These are phyloP conservation scores for Acer saccharum DNA, from an alignment of 345 rosid genomes.

Conservation along the genomic window DNA sequence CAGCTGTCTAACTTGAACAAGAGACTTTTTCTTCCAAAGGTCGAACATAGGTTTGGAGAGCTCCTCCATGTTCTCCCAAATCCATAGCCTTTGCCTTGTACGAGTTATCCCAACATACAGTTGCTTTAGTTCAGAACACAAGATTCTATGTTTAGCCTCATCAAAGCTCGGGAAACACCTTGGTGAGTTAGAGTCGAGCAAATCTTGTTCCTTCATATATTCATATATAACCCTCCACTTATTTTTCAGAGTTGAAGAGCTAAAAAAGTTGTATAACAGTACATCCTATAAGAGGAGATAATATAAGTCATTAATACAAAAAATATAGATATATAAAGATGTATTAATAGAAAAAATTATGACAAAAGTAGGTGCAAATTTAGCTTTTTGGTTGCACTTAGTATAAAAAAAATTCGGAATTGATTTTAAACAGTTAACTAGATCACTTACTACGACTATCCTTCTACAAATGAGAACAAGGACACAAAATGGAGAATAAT, in stretches of 20 bases:
- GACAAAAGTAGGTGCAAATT: neutral
- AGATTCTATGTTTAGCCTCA: constrained; percentile 35
- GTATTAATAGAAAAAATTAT: neutral
- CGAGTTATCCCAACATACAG: constrained; percentile 57
- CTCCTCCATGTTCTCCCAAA: constrained; percentile 47
- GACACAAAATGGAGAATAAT: neutral
- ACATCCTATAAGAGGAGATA: constrained; percentile 39
- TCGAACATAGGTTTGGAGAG: constrained; percentile 40
- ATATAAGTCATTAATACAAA: neutral
- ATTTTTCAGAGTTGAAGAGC: constrained; percentile 45
- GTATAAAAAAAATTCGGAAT: too few relatives aligned
- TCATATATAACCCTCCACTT: constrained; percentile 52
- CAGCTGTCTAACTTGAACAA: constrained; percentile 39
- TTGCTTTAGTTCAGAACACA: constrained; percentile 56
- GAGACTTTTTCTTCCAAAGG: constrained; percentile 35
- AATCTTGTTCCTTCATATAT: constrained; percentile 37
- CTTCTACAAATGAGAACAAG: neutral
- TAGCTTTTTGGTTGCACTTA: neutral
- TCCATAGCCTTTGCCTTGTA: constrained; percentile 56
- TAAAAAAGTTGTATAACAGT: constrained; percentile 49
- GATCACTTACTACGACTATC: neutral
- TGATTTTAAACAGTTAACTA: neutral
- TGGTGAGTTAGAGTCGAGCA: constrained; percentile 28
- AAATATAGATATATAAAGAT: neutral
- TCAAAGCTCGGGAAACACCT: constrained; percentile 34